phyloP scores from a whole-genome alignment of 176 grass and related monocot genomes.

The Carex parvula region DNA sequence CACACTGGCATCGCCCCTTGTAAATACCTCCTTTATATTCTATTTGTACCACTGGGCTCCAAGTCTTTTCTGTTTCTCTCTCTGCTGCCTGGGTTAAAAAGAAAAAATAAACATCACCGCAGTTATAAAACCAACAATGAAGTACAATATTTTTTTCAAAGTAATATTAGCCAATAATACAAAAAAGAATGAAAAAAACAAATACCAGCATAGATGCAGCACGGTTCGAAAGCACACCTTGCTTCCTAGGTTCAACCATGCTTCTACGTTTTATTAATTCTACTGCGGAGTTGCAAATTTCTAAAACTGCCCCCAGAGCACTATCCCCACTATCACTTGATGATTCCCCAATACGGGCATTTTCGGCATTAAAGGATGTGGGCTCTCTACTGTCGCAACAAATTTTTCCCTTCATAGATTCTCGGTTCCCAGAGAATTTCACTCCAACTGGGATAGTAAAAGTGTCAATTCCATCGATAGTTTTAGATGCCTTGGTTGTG shows the following conservation, averaged over 20 bases:
- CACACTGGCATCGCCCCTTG: conserved; percentile 85
- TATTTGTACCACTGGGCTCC: conserved; percentile 76
- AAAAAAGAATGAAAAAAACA: conserved; percentile 10
- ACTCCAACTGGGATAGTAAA: conserved; percentile 77
- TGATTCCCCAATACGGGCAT: conserved; percentile 29
- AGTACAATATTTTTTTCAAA: neutral
- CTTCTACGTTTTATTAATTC: conserved; percentile 63
- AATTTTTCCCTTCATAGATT: conserved; percentile 8
- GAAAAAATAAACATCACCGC: neutral
- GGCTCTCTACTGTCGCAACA: neutral
- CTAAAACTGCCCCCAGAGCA: conserved; percentile 59
- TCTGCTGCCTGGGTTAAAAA: conserved; percentile 62
- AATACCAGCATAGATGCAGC: conserved; percentile 89
- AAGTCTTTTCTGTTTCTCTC: conserved; percentile 89
- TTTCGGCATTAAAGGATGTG: conserved; percentile 32
- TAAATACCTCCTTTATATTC: conserved; percentile 77
- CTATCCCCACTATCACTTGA: conserved; percentile 45
- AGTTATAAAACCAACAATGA: neutral
- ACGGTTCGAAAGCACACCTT: conserved; percentile 47
- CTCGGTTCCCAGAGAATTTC: conserved; percentile 44
- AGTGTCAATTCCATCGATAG: conserved; percentile 42
- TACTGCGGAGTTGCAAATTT: conserved; percentile 62
- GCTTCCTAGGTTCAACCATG: conserved; percentile 56
- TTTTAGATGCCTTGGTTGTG: conserved; percentile 16
- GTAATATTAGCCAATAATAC: neutral